A percentile compares a stretch with the other conserved stretches of the same genome.
phyloP scores from a whole-genome alignment of 106 monocot species.

The Iris macrosiphon region DNA sequence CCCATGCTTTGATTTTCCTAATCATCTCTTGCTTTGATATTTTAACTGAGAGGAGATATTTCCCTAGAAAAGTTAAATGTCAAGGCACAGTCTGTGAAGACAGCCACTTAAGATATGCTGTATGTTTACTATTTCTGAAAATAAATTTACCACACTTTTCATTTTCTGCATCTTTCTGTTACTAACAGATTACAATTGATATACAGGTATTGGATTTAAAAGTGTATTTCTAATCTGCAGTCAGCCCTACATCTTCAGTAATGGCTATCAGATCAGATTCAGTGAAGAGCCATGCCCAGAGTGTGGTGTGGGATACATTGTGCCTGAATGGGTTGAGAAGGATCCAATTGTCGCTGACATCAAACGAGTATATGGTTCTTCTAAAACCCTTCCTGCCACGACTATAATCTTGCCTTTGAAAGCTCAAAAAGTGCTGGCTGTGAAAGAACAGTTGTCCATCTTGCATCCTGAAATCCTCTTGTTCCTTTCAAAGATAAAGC shows the following conservation, averaged over 20 bases:
- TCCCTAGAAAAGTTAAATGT: too few species aligned
- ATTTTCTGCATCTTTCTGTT: too few species aligned
- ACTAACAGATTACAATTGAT: too few species aligned
- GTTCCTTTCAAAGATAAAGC: conserved; percentile 46
- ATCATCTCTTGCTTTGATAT: too few species aligned
- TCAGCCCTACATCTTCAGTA: conserved; percentile 55
- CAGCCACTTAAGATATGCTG: too few species aligned
- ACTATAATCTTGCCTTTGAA: conserved; percentile 49
- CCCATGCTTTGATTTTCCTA: too few species aligned
- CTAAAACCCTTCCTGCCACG: conserved; percentile 31
- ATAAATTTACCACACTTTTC: too few species aligned
- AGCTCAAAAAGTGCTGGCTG: conserved; percentile 22
- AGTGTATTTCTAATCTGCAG: conserved; percentile 41
- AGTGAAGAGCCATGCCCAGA: conserved; percentile 31
- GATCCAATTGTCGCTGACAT: conserved; percentile 21
- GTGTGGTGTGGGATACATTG: conserved; percentile 39
- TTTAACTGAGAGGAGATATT: too few species aligned
- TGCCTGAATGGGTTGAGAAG: conserved; percentile 48
- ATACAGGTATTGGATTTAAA: conserved; percentile 57
- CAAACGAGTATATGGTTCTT: conserved; percentile 21
- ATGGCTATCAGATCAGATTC: conserved; percentile 54
- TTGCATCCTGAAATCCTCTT: conserved; percentile 49
- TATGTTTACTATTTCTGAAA: too few species aligned
- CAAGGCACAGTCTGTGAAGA: too few species aligned
- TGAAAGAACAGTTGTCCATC: conserved; percentile 35